Conservation (phyloP, 768 basidiomycete species). For the Tylopilus subfusipes region DNA sequence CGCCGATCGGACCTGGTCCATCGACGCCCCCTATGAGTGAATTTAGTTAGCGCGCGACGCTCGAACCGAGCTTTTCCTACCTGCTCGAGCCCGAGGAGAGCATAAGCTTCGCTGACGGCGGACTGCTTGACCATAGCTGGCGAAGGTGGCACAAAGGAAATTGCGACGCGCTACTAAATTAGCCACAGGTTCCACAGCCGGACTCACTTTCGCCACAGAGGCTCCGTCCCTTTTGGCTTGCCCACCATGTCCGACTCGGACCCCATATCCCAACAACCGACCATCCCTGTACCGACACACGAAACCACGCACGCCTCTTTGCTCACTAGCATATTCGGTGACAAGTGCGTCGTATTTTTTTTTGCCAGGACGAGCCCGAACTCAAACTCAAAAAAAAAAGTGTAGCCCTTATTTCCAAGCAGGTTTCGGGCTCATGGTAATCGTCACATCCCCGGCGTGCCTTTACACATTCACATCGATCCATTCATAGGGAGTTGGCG, state of each 20-base stretch:
- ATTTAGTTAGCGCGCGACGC: conserved; percentile 4
- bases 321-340: conserved; percentile 43
- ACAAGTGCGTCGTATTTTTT: conserved; percentile 58
- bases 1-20: conserved; percentile 61
- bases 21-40: conserved; percentile 47
- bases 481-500: conserved; percentile 76
- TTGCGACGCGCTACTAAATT: conserved; percentile 26
- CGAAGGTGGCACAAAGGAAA: conserved; percentile 10
- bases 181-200: conserved; percentile 1
- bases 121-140: conserved; percentile 36
- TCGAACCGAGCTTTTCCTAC: conserved; percentile 28
- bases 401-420: conserved; percentile 95
- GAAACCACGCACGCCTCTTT: conserved; percentile 28
- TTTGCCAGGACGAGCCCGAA: neutral
- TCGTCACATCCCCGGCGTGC: conserved; percentile 3
- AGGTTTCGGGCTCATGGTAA: conserved; percentile 95
- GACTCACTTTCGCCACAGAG: neutral
- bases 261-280: neutral
- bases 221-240: neutral
- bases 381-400: conserved; percentile 34
- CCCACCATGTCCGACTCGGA: conserved; percentile 12
- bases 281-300: conserved; percentile 3
- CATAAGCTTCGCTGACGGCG: conserved; percentile 37
- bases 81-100: conserved; percentile 51
- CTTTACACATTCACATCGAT: neutral